These are phyloP conservation scores for Bruguiera hainesii DNA, from an alignment of 441 rosid genomes.

Conservation along the genomic window DNA sequence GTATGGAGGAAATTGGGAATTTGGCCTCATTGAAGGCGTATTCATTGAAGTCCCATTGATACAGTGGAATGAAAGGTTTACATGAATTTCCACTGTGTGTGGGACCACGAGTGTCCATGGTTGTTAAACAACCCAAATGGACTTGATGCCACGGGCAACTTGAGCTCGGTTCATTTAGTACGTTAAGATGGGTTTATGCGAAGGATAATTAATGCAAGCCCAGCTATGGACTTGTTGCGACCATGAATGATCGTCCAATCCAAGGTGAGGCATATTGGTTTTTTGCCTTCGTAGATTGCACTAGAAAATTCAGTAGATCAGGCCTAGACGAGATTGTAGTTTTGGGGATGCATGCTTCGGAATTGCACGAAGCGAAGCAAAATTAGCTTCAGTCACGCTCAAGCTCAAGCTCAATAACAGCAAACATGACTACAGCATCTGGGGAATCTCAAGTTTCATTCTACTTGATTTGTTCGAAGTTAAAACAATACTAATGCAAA, in stretches of 20 bases:
- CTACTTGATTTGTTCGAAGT: no score
- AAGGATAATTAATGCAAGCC: conserved; percentile 1
- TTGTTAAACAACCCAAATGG: conserved; percentile 9
- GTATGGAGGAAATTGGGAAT: background rate
- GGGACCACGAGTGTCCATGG: conserved; percentile 11
- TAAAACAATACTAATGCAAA: no score
- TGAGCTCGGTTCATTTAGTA: conserved; percentile 28
- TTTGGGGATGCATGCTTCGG: no score
- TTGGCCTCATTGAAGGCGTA: background rate
- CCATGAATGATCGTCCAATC: background rate
- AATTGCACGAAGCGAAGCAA: no score
- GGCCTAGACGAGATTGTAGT: no score
- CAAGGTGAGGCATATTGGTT: no score
- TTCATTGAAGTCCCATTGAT: conserved; percentile 10
- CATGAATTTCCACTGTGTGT: conserved; percentile 26
- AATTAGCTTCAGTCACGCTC: no score
- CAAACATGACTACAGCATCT: no score
- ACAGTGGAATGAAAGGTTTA: conserved; percentile 24
- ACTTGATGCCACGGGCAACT: conserved; percentile 6
- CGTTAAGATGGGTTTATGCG: conserved; percentile 16
- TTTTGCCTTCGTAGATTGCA: no score
- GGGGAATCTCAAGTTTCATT: no score
- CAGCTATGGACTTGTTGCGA: background rate
- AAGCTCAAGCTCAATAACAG: no score
- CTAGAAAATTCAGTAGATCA: no score